Percentiles rank a stretch among this genome's conserved stretches.
Conservation (phyloP, 2,329 filamentous ascomycete genomes). For the Monascus ruber region DNA sequence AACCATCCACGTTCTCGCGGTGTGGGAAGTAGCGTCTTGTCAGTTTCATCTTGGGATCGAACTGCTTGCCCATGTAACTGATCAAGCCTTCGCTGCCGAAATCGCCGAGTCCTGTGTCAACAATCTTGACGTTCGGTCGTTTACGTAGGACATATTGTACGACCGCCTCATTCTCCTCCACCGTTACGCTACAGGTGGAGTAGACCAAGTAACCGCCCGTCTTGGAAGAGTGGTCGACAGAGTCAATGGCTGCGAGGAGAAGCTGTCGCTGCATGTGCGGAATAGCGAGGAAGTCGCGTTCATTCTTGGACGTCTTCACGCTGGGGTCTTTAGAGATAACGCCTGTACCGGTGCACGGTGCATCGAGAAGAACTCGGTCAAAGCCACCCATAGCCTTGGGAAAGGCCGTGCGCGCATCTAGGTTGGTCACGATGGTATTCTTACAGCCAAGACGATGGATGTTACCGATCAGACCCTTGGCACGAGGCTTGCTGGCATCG, state of each 20-base stretch:
- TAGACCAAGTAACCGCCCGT: slow-evolving; percentile 94
- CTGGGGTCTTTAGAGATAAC: slow-evolving; percentile 95
- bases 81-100: slow-evolving; percentile 93
- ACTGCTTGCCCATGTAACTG: slow-evolving; percentile 80
- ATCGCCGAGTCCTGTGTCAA: slow-evolving; percentile 69
- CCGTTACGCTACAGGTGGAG: slow-evolving; percentile 87
- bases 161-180: slow-evolving; percentile 89
- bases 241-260: slow-evolving; percentile 85
- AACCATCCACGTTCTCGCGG: slow-evolving; percentile 90
- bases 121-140: slow-evolving; percentile 84
- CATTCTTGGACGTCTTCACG: slow-evolving; percentile 97
- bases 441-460: slow-evolving; percentile 87
- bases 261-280: slow-evolving; percentile 94
- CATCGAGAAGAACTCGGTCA: slow-evolving; percentile 85
- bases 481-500: slow-evolving; percentile 84
- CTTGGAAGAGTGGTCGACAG: slow-evolving; percentile 79
- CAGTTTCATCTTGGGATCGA: slow-evolving; percentile 72
- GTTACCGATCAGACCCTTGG: slow-evolving; percentile 96
- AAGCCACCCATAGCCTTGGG: slow-evolving; percentile 92
- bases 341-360: slow-evolving; percentile 90
- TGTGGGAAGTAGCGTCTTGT: slow-evolving; percentile 84
- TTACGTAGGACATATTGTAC: slow-evolving; percentile 88
- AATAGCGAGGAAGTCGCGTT: slow-evolving; percentile 84
- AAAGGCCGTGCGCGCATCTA: slow-evolving; percentile 79
- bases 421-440: slow-evolving; percentile 91